Evolutionary conservation across 2,329 filamentous ascomycete species (phyloP), one percentile per base, ranked within the genome.

Genomic region (Fulvia fulva): DNA sequence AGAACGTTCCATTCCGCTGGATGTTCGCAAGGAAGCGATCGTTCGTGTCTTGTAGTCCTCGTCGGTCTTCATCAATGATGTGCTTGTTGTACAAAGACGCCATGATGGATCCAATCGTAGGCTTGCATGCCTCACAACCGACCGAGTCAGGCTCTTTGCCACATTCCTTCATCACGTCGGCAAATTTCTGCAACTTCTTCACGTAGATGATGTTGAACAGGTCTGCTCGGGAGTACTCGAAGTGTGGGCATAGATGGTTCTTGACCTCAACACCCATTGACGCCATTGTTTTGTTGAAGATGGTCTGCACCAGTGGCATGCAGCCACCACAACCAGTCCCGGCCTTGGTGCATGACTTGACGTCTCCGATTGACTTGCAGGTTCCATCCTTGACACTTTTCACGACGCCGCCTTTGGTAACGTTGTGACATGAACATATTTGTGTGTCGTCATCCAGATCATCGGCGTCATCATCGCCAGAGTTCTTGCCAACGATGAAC

Each of bases 391-490:
- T 92, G 71, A 93, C 83, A 1, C 78, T 79, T 4, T 82, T 82
- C 46, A 87, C 84, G 0, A 96, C 80, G 66, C 93, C 89, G 16
- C 88, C 89, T 72, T 96, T 96, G 23, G 85, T 87, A 44, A 96
- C 91, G 71, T 96, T 96, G 78, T 96, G 91, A 67, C 91, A 96
- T 1, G 90, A 94, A 74, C 91, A 96, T 61, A 96, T 88, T 71
- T 96, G 92, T 0, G 89, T 90, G 69, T 94, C 90, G 66, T 94
- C 90, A 52, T 87, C 83, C 64, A 96, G 81, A 67, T 96, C 90
- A 65, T 89, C 89, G 0, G 80, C 86, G 49, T 91, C 88, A 51
- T 91, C 89, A 11, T 90, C 90, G 2, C 87, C 88, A 0, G 85
- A 85, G 65, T 87, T 89, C 65, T 84, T 84, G 0, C 91, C 91